phyloP scores from a whole-genome alignment of 139 green algal genomes.

The Asterochloris erici region DNA sequence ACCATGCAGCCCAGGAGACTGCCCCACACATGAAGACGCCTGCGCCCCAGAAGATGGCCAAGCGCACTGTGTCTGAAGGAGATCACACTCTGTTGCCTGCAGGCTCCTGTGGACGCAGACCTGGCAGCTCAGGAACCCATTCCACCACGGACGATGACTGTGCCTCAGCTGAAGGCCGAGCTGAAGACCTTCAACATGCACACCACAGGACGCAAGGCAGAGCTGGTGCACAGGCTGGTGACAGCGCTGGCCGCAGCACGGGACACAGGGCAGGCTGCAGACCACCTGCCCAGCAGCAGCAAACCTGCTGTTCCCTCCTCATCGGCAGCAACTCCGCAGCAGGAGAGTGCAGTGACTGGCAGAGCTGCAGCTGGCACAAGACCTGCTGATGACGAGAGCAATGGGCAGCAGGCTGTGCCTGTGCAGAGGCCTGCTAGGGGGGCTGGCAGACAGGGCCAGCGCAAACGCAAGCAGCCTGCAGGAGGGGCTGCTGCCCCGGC shows the following conservation, averaged over 20 bases:
- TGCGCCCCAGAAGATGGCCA: too few species aligned
- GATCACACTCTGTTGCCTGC: background rate
- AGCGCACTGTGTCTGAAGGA: too few species aligned
- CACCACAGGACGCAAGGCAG: constrained; percentile 27
- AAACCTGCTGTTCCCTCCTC: background rate
- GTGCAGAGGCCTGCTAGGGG: background rate
- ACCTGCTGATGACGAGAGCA: background rate
- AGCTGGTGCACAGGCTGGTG: constrained; percentile 33
- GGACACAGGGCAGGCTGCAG: constrained; percentile 11
- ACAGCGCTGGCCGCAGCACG: constrained; percentile 11
- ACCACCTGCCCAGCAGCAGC: background rate
- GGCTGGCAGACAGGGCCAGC: too few species aligned
- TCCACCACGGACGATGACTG: constrained; percentile 37
- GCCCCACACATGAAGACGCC: too few species aligned
- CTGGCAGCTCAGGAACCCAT: constrained; percentile 13
- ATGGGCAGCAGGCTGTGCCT: constrained; percentile 1
- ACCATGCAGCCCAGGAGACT: too few species aligned
- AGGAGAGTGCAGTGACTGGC: too few species aligned
- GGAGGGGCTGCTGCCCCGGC: too few species aligned
- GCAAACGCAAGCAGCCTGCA: too few species aligned
- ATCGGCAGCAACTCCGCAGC: too few species aligned
- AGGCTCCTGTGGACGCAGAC: background rate
- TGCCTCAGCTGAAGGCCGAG: constrained; percentile 33
- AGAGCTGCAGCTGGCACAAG: background rate
- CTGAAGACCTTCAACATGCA: constrained; percentile 29